Base-by-base conservation (phyloP, 805 yeast species). In the Cyberlindnera galapagoensis region DNA sequence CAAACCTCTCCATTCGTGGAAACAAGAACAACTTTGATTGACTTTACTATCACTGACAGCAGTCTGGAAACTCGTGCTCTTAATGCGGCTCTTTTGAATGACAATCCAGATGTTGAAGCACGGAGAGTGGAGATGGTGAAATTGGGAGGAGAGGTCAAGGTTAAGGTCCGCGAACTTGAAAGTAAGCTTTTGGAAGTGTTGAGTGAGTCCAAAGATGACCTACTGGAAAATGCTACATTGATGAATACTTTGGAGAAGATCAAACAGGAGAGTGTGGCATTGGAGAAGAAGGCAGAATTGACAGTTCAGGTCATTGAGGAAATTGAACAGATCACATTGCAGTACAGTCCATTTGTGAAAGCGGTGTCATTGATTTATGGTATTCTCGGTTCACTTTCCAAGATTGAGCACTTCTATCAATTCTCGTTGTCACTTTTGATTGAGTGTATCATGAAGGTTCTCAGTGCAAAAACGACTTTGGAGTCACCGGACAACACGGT, bases 1-100 rank as follows among this genome's bases (percentile, higher is more conserved):
- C 31, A 24, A 0, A 44, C 80, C 2, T 56, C 79, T 0, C 61
- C 80, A 3, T 78, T 70, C 49, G 62, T 86, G n/a, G 47, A 69
- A 10, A 64, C 87, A 11, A 61, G 92, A 35, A 71, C 82, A 9
- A 62, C 77, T 4, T 48, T 76, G 9, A 62, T 84, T 13, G 84
- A 85, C 54, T 90, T 80, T 54, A 67, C 87, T 0, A 60, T 82
- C n/a, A 81, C 95, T 1, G 63, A 70, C 25, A 71, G 76, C 28
- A 76, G 79, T 28, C 57, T 88, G 30, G 78, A 80, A 36, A 65
- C 69, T 18, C 79, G 79, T 41, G 64, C 82, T 0, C 56, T 84
- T 35, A 74, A 80, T 39, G 54, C 68, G 31, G 61, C 82, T 0
- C 56, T 90, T 24, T 53, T 60, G 19, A 55, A 60, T 9, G 71